Evolutionary conservation across 2,329 filamentous ascomycete genomes (phyloP), one percentile per base, ranked within the genome.

Genomic region (Cercospora nicotianae): DNA sequence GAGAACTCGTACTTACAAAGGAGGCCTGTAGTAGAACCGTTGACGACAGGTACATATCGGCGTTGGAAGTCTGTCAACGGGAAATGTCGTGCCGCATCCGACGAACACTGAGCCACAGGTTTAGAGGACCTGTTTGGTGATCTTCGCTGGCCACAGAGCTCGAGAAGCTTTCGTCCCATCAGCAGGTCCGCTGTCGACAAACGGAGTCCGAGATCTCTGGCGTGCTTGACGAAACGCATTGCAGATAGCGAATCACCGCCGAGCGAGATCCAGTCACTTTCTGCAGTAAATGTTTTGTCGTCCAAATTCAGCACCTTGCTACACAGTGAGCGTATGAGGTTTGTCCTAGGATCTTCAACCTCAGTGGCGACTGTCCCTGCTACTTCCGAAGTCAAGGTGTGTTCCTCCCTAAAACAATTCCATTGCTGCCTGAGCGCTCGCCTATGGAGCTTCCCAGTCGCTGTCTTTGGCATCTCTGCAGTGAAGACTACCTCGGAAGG

Each of bases 321-420:
- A 16, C 23, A 55, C 12, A 53, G 3, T 5, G 48, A 53, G 10
- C 12, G 18, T 2, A 53, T 6, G 3, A 16, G 0, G 1, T 1
- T 13, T 5, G 3, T 13, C 28, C n/a, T 23, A 5, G 45, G 45
- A 23, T 51, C 2, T 0, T 8, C 16, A n/a, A 6, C 0, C 13
- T 39, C 12, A 1, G 10, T 5, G 31, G 4, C 4, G 1, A 1
- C 1, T 12, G 12, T 2, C 9, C 2, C 3, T 1, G 3, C 5
- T 5, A 6, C 18, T 53, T 53, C 5, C 12, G 12, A 1, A 28
- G 9, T 13, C 0, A 0, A 1, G 3, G 12, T 3, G 23, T 9
- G 12, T 3, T 1, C 1, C 23, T 53, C 20, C 3, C 20, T 7
- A 13, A 5, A 53, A 1, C n/a, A 0, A 5, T 53, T 28, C 12